Base-by-base conservation (phyloP, 169 alveolate genomes). In the Pseudocohnilembus persalinus region DNA sequence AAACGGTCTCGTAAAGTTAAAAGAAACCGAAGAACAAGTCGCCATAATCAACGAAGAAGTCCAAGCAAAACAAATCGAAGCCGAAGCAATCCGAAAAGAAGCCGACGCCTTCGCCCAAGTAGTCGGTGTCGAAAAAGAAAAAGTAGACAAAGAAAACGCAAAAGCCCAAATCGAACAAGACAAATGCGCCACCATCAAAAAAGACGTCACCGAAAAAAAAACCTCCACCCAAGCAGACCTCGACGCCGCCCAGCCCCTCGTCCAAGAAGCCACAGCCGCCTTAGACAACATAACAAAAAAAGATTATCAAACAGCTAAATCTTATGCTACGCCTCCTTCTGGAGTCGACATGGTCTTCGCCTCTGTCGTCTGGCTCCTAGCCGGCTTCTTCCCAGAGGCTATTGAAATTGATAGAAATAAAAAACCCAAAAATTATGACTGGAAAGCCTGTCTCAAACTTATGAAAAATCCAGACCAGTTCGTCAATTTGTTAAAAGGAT, bases 361-460 rank as follows among this genome's bases (percentile, higher is more conserved):
- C 29, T 98, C 99, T 34, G 98, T 97, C 89, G 94, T 97, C 93
- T 96, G 96, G 78, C 92, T 98, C 88, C 95, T 97, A 83, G 99
- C 98, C 29, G 92, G 97, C 16, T 92, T 95, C 34, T 98, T 96
- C 76, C 91, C 81, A 85, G 92, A 96, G 33, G 90, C 94, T 72
- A 96, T 97, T 77, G 97, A 96, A 92, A 97, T 96, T 64, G 99
- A 98, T 89, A 97, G 96, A 92, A 96, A 96, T 88, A 99, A 98
- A 65, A 94, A 88, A 31, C 98, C 97, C 30, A 97, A 97, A 91
- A 97, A 97, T 78, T 91, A 93, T 76, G 96, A 94, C 73, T 97
- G 99, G 98, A 98, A 98, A 93, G 97, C 98, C n/a, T 97, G 98
- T n/a, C 95, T 95, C 88, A 97, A 96, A 87, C 91, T 98, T 97